Percentiles rank a stretch among this genome's conserved stretches.
These are phyloP conservation scores for Wickerhamomyces xylosicus DNA, from an alignment of 805 yeast species.

Conservation along the genomic window DNA sequence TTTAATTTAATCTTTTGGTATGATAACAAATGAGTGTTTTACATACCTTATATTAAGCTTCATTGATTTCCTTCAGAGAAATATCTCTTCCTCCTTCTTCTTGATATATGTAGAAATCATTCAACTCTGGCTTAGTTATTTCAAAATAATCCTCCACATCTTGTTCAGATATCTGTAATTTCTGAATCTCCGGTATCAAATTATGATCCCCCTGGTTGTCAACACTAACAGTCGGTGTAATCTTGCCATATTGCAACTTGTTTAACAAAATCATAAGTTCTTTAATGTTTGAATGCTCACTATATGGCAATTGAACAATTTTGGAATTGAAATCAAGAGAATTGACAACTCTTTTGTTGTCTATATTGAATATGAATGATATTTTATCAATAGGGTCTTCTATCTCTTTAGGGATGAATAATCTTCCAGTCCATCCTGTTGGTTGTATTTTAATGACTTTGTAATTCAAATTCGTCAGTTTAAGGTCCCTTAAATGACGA, in stretches of 20 bases:
- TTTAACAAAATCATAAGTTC: conserved; percentile 64
- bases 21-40: too few relatives aligned
- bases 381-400: conserved; percentile 1
- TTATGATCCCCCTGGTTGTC: conserved; percentile 16
- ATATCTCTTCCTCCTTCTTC: too few relatives aligned
- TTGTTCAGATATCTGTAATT: background rate
- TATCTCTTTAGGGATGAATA: background rate
- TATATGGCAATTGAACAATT: conserved; percentile 60
- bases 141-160: background rate
- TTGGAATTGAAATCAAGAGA: conserved; percentile 17
- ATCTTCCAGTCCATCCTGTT: background rate
- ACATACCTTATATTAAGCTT: too few relatives aligned
- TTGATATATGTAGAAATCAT: background rate
- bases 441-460: background rate
- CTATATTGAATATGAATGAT: background rate
- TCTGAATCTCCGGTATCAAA: conserved; percentile 15
- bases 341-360: too few relatives aligned
- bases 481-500: background rate
- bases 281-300: conserved; percentile 86
- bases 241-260: conserved; percentile 34
- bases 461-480: background rate
- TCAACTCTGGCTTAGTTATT: background rate
- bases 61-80: too few relatives aligned
- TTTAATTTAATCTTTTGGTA: too few relatives aligned
- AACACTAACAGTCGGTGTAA: conserved; percentile 74